Evolutionary conservation across 1,284 basidiomycete genomes (phyloP).

Genomic region (Ganoderma boninense): DNA sequence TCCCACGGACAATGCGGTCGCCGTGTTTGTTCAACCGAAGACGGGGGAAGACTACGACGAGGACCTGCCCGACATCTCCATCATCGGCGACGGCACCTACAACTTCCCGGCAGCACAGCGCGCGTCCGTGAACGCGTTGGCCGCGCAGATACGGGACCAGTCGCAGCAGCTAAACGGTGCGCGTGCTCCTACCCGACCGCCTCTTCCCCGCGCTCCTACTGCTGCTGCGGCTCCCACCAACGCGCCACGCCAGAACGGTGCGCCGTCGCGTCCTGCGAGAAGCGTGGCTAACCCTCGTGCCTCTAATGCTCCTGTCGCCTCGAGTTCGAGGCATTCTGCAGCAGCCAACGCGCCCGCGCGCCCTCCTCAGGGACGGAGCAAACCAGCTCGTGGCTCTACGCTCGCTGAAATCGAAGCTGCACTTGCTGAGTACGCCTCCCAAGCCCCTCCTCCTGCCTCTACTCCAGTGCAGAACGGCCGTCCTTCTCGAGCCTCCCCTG

Average conservation of each 20-base stretch:
- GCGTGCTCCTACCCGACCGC: slow-evolving; percentile 5
- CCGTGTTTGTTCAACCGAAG: slow-evolving; percentile 24
- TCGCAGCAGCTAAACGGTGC: background rate
- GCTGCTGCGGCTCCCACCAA: slow-evolving; percentile 1
- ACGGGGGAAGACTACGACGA: slow-evolving; percentile 50
- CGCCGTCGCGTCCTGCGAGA: background rate
- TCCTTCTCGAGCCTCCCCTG: slow-evolving; percentile 8
- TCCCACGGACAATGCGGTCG: slow-evolving; percentile 10
- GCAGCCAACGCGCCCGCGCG: background rate
- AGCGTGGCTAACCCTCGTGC: background rate
- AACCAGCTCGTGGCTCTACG: slow-evolving; percentile 8
- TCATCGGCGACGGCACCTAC: slow-evolving; percentile 51
- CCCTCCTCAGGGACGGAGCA: background rate
- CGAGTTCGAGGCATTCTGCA: slow-evolving; percentile 8
- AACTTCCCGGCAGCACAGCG: slow-evolving; percentile 29
- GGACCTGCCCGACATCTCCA: slow-evolving; percentile 66
- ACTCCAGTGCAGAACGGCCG: background rate
- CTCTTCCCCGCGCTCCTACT: background rate
- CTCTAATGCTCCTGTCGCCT: background rate
- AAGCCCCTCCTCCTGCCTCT: background rate
- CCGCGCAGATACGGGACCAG: slow-evolving; percentile 18
- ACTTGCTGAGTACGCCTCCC: slow-evolving; percentile 20
- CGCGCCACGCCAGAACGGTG: background rate
- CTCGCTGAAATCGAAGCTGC: slow-evolving; percentile 22
- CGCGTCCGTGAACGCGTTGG: slow-evolving; percentile 20